Evolutionary conservation across 495 filamentous ascomycete genomes (phyloP), one percentile per base, ranked within the genome.

Genomic region (Podospora conica): DNA sequence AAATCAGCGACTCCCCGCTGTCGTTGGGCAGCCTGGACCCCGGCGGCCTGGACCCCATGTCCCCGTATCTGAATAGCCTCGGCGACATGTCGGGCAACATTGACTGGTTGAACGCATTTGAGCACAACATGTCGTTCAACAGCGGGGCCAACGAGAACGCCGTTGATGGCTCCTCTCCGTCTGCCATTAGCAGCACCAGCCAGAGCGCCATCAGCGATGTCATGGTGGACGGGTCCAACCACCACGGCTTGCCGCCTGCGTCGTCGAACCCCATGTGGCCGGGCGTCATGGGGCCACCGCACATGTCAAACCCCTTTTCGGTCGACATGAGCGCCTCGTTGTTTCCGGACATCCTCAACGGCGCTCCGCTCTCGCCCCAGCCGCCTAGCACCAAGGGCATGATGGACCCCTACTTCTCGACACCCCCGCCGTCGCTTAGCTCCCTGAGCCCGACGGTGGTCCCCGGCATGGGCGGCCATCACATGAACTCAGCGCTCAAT

Each of bases 161-260:
- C 9, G 84, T 97, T 60, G 95, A 96, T 68, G 92, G 90, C 53
- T 97, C 95, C 11, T 98, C 96, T 7, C 95, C 95, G 9, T 97
- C 93, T 9, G 94, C 90, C 23, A 92, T 97, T 71, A 96, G 93
- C 77, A 95, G 90, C 20, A 90, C 89, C 27, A 96, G 93, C 71
- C 93, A 94, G 69, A 94, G 90, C 76, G 91, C 90, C 15, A 90
- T 96, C 71, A 96, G 92, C 75, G 94, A 98, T 72, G 85, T 92
- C 65, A 93, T 96, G 90, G 80, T 96, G 53, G 92, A 96, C 74
- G 91, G 90, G 6, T 88, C 90, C 11, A 90, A 89, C 69, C 87
- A 82, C 61, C 81, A 82, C 29, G 70, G 40, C 40, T 8, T 79
- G 29, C 68, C 75, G 12, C 73, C 83, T 8, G 74, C 76, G 24